These are phyloP conservation scores for Verticillium isaacii DNA, from an alignment of 2,329 filamentous ascomycete species.

Conservation along the genomic window DNA sequence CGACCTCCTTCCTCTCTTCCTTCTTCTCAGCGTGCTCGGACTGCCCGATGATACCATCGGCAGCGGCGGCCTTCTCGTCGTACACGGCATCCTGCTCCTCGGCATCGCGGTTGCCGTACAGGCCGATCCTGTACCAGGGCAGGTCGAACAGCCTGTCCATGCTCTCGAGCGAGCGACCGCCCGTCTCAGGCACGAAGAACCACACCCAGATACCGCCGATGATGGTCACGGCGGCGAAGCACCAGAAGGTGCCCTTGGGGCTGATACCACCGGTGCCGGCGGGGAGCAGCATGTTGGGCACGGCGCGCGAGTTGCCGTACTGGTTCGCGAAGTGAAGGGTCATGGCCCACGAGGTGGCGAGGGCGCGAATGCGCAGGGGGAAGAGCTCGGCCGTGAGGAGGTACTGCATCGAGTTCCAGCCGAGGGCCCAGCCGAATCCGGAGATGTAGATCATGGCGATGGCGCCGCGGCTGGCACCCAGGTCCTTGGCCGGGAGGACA, in stretches of 20 bases:
- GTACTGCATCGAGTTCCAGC: constrained; percentile 68
- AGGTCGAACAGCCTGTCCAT: constrained; percentile 70
- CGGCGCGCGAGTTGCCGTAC: constrained; percentile 71
- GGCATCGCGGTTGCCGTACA: constrained; percentile 47
- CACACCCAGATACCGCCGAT: constrained; percentile 66
- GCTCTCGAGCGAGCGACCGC: constrained; percentile 59
- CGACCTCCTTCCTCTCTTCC: not conserved
- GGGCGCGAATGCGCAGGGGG: constrained; percentile 66
- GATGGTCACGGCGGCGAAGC: constrained; percentile 64
- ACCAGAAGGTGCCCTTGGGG: constrained; percentile 70
- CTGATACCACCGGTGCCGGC: constrained; percentile 39
- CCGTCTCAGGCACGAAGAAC: constrained; percentile 69
- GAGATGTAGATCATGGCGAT: constrained; percentile 70
- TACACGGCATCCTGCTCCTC: constrained; percentile 37
- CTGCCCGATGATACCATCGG: constrained; percentile 22
- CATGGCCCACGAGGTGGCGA: constrained; percentile 70
- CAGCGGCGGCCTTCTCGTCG: constrained; percentile 38
- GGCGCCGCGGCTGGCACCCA: constrained; percentile 58
- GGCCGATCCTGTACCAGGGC: constrained; percentile 71
- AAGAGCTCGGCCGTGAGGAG: constrained; percentile 75
- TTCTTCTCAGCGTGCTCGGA: constrained; percentile 30
- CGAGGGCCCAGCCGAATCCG: constrained; percentile 65
- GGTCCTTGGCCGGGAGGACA: constrained; percentile 40
- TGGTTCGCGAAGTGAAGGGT: constrained; percentile 75
- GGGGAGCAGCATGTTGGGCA: constrained; percentile 67